phyloP scores from a whole-genome alignment of 2,329 filamentous ascomycete genomes.

The Monilinia aucupariae region DNA sequence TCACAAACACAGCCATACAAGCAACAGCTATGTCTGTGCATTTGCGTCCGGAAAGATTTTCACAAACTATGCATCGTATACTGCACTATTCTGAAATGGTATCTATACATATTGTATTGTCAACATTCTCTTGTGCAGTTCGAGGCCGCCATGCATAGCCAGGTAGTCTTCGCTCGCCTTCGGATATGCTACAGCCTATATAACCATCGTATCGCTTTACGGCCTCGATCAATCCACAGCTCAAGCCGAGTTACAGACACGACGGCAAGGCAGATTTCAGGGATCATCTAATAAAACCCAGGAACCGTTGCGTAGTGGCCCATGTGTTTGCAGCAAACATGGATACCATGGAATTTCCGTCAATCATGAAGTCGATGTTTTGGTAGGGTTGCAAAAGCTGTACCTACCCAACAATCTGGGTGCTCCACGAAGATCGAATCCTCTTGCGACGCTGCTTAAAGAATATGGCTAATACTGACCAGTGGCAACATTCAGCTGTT shows the following conservation, averaged over 20 bases:
- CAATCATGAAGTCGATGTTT: background rate
- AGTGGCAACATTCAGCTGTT: background rate
- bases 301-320: conserved; percentile 10
- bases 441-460: conserved; percentile 6
- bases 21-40: background rate
- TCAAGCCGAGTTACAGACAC: background rate
- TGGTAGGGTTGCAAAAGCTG: background rate
- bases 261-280: conserved; percentile 2
- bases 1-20: background rate
- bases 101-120: background rate
- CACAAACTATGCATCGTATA: background rate
- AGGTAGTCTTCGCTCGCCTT: background rate
- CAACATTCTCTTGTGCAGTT: background rate
- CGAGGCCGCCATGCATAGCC: background rate
- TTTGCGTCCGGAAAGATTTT: background rate
- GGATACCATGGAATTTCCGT: background rate
- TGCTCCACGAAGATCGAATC: conserved; percentile 2
- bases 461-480: background rate
- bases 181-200: background rate
- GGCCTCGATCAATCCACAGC: background rate
- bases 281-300: conserved; percentile 1
- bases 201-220: background rate
- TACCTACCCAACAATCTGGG: conserved; percentile 12
- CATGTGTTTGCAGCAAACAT: background rate
- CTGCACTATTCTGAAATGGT: background rate